Evolutionary conservation across 257 asterid genomes (phyloP).

Genomic region (Gentiana macrophylla): DNA sequence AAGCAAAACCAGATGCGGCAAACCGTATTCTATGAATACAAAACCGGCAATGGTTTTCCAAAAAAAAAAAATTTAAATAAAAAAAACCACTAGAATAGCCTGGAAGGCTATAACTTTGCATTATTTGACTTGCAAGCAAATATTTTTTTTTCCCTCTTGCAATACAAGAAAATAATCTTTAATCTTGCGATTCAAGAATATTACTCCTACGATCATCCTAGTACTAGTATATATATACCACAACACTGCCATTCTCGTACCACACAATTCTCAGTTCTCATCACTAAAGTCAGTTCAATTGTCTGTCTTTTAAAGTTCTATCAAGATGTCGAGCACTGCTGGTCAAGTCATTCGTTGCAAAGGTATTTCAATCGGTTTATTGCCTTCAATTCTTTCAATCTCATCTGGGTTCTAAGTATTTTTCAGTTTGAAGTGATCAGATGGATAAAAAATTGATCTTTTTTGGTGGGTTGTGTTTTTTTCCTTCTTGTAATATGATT

Average conservation of each 20-base stretch:
- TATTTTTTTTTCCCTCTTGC: too few relatives aligned
- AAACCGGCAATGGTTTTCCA: neutral
- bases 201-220: too few relatives aligned
- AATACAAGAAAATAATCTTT: too few relatives aligned
- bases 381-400: neutral
- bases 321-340: conserved; percentile 42
- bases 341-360: conserved; percentile 61
- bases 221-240: neutral
- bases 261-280: too few relatives aligned
- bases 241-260: neutral
- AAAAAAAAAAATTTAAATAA: too few relatives aligned
- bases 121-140: too few relatives aligned
- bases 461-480: neutral
- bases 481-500: neutral
- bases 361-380: conserved; percentile 21
- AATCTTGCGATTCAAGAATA: too few relatives aligned
- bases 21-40: neutral
- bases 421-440: neutral
- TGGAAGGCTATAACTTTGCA: too few relatives aligned
- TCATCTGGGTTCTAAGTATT: conserved; percentile 34
- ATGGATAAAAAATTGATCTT: conserved; percentile 4
- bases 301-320: too few relatives aligned
- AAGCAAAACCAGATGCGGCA: neutral
- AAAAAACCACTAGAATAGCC: too few relatives aligned
- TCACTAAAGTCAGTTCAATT: neutral